Base-by-base conservation (phyloP, 2,329 filamentous ascomycete genomes). In the Phialemoniopsis sp. region DNA sequence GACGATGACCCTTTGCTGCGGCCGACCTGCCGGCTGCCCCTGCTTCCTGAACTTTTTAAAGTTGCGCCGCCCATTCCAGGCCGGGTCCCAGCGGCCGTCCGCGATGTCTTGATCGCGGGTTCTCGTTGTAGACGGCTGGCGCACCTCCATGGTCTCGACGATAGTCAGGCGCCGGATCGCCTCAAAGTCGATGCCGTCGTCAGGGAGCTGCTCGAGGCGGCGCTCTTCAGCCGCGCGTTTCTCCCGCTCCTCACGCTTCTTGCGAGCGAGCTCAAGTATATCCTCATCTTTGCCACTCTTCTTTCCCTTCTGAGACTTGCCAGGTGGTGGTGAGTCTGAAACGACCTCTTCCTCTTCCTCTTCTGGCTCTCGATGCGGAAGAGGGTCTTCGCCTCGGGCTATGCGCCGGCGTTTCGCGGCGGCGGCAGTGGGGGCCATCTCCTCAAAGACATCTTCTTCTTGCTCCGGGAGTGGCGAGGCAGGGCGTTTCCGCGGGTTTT, bases 51-150 rank as follows among this genome's bases (percentile, higher is more conserved):
- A 98, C 51, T 80, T 86, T 60, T 98, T 98, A 67, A 95, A 98
- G 56, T 98, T 97, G 62, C 89, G 91, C 32, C 91, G 76, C 1
- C 91, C 93, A 56, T 96, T 95, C 93, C 93, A 98, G 30, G 73
- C 74, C 1, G 88, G 81, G 48, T 96, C 79, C 90, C 91, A 96
- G 31, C 87, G 74, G 5, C 73, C 71, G 32, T 70, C 67, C 2
- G 64, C 68, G 33, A 72, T 58, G 15, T 76, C 72, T 41, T 69
- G 63, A n/a, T 82, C 78, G 14, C 72, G 63, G 5, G 50, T 51
- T 15, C 56, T 45, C 52, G 48, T 44, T 49, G 12, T 44, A 37
- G 51, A 53, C 52, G 54, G 48, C 46, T 54, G 40, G 17, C 70
- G 73, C 0, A 96, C 57, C 8, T 85, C 73, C 63, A 95, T 87